Evolutionary conservation across 306 rosid genomes (phyloP).

Genomic region (Hylodesmum podocarpum): DNA sequence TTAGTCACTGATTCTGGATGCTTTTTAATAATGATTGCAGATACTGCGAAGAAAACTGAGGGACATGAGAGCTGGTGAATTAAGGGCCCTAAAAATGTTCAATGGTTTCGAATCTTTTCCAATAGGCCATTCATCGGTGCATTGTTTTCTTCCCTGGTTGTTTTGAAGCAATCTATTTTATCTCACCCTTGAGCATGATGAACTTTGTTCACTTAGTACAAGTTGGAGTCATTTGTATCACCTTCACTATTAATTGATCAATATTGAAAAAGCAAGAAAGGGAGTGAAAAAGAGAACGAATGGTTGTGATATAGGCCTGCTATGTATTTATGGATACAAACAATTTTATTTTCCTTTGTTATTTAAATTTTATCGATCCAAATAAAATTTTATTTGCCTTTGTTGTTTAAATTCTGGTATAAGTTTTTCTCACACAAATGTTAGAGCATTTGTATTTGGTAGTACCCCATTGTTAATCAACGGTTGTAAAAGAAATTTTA

Average conservation of each 20-base stretch:
- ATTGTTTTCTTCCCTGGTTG: background rate
- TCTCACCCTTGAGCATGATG: constrained; percentile 7
- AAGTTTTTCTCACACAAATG: background rate
- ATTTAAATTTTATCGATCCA: background rate
- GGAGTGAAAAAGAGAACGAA: background rate
- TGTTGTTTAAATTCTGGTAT: no score
- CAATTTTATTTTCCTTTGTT: background rate
- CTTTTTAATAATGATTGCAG: constrained; percentile 45
- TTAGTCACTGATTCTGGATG: background rate
- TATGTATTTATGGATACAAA: background rate
- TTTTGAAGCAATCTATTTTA: background rate
- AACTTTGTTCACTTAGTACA: constrained; percentile 8
- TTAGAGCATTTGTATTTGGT: no score
- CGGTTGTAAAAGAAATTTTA: no score
- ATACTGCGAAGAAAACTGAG: constrained; percentile 76
- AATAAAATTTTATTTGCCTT: no score
- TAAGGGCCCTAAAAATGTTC: constrained; percentile 73
- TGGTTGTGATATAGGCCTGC: background rate
- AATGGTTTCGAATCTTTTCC: constrained; percentile 69
- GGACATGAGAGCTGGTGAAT: constrained; percentile 79
- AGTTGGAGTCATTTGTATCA: background rate
- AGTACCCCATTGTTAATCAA: background rate
- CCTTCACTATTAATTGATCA: background rate
- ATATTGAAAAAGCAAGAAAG: background rate
- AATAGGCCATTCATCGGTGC: constrained; percentile 39